phyloP scores from a whole-genome alignment of 257 asterid species.

The Solanum chmielewskii region DNA sequence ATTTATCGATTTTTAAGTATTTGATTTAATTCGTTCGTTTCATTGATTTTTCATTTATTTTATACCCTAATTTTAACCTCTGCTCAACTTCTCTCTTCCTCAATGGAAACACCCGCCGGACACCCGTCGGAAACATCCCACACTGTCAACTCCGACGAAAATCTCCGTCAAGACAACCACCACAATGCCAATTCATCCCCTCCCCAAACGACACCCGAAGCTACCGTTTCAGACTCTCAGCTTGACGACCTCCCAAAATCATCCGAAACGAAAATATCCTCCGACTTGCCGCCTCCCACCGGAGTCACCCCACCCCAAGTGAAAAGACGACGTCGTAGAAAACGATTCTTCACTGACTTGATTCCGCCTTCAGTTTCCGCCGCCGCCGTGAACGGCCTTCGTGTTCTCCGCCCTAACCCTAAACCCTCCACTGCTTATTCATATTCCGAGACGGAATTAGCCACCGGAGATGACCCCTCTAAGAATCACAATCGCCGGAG shows the following conservation, averaged over 20 bases:
- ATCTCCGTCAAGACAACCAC: not conserved
- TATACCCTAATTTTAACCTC: not conserved
- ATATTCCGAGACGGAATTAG: constrained; percentile 27
- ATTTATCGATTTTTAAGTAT: not conserved
- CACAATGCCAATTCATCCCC: not conserved
- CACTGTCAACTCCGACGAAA: constrained; percentile 1
- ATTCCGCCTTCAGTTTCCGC: constrained; percentile 46
- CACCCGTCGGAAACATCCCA: constrained; percentile 18
- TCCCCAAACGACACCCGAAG: constrained; percentile 10
- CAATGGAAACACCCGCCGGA: constrained; percentile 34
- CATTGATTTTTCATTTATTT: not conserved
- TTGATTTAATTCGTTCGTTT: not conserved
- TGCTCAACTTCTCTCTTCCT: not conserved
- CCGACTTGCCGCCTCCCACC: constrained; percentile 15
- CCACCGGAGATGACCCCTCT: constrained; percentile 14
- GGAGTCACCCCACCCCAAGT: constrained; percentile 32
- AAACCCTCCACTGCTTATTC: constrained; percentile 42
- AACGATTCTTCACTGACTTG: constrained; percentile 80
- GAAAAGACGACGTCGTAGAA: constrained; percentile 83
- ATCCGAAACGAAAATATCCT: not conserved
- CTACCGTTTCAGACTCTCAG: constrained; percentile 2
- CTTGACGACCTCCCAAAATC: not conserved
- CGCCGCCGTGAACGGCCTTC: constrained; percentile 53
- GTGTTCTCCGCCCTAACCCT: constrained; percentile 68
- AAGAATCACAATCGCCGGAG: constrained; percentile 36